Evolutionary conservation across 208 protist species (phyloP), one percentile per base, ranked within the genome.

Genomic region (Acanthamoeba healyi): DNA sequence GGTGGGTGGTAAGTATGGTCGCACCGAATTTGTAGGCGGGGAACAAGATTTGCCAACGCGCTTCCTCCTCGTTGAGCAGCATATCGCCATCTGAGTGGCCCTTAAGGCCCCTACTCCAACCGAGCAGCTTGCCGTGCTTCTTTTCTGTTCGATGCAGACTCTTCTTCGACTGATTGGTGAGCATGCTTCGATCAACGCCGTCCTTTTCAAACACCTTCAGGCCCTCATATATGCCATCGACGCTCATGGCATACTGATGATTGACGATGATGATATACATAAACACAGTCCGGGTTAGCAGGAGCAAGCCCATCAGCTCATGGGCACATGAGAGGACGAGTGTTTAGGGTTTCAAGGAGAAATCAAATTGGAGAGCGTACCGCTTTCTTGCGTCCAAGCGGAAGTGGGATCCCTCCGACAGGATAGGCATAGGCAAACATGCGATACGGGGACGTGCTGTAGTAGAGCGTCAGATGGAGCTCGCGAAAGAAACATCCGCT

Each of bases 131-230:
- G 49, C 84, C 84, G 40, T 91, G 5, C 56, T 70, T 63, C 49
- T 91, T 63, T 36, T 91, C 84, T 34, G 49, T 63, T 26, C 84
- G 84, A 26, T 32, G 84, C 14, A 91, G 29, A 38, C 84, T 49
- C 84, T 70, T 65, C 84, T 72, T 91, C 24, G 29, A 26, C 19
- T 63, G 49, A 15, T 91, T 91, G 54, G 84, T 5, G 9, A 91
- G 49, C 10, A 26, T 36, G 40, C 54, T 46, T 7, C 46, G 84
- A 54, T 91, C 84, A 22, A 91, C 84, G 36, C 84, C 84, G 15
- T 49, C 46, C n/a, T 49, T 26, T 49, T 91, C 84, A 29, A 91
- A 91, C 84, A 91, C 84, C 84, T 91, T 91, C 54, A 91, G 36
- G 22, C 54, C 84, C 38, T 91, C 84, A 3, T 29, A n/a, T 32